These are phyloP conservation scores for Solanum sitiens DNA, from an alignment of 257 asterid species.

Conservation along the genomic window DNA sequence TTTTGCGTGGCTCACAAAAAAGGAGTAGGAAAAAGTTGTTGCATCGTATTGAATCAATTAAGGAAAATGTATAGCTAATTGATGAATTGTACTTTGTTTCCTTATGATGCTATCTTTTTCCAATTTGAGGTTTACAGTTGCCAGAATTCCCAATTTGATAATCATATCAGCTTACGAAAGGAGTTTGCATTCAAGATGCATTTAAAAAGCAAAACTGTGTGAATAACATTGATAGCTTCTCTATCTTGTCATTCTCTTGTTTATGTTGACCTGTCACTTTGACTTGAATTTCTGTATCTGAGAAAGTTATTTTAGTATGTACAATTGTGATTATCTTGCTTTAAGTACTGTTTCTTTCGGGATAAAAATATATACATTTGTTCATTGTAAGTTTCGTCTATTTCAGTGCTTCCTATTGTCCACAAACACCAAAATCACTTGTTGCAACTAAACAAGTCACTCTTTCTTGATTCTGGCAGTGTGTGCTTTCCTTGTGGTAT, in stretches of 20 bases:
- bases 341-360: background rate
- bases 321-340: background rate
- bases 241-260: background rate
- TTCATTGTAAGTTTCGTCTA: background rate
- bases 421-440: background rate
- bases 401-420: background rate
- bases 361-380: too few species aligned
- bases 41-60: conserved; percentile 31
- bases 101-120: background rate
- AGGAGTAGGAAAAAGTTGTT: conserved; percentile 35
- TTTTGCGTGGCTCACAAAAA: conserved; percentile 44
- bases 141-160: background rate
- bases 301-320: background rate
- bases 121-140: background rate
- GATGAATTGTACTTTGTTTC: background rate
- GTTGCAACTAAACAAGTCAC: background rate
- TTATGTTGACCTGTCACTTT: background rate
- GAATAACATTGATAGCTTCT: background rate
- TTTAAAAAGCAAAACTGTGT: too few species aligned
- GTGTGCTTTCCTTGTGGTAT: too few species aligned
- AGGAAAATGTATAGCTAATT: conserved; percentile 43
- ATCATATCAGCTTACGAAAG: background rate
- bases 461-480: too few species aligned
- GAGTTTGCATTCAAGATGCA: background rate
- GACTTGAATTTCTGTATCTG: background rate